A percentile compares a stretch with the other conserved stretches of the same genome.
These are phyloP conservation scores for Prunus davidiana DNA, from an alignment of 306 rosid genomes.

Conservation along the genomic window DNA sequence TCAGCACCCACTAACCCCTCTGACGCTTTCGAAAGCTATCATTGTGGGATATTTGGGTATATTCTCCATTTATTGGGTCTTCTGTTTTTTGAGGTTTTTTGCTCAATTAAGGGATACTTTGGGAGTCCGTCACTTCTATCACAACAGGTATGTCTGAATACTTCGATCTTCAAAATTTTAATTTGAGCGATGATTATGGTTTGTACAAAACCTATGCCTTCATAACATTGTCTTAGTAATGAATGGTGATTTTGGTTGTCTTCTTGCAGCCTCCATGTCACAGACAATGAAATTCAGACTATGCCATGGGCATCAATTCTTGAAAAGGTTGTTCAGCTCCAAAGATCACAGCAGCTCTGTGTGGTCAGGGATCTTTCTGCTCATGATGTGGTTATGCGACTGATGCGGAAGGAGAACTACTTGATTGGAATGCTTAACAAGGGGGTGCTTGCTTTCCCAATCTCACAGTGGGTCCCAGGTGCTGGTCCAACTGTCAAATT, in stretches of 20 bases:
- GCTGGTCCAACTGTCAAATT: slow-evolving; percentile 69
- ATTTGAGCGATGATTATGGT: slow-evolving; percentile 5
- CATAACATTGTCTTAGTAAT: neutral
- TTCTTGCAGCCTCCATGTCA: slow-evolving; percentile 73
- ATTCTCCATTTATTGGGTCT: slow-evolving; percentile 81
- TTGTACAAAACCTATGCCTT: neutral
- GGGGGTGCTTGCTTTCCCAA: slow-evolving; percentile 89
- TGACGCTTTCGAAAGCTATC: slow-evolving; percentile 65
- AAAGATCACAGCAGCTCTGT: slow-evolving; percentile 67
- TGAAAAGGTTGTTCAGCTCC: slow-evolving; percentile 77
- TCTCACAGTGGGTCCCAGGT: slow-evolving; percentile 89
- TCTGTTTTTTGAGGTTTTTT: slow-evolving; percentile 91
- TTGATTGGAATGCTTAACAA: slow-evolving; percentile 93
- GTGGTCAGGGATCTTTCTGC: slow-evolving; percentile 87
- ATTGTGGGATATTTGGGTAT: slow-evolving; percentile 86
- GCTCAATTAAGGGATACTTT: slow-evolving; percentile 71
- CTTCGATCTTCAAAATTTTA: neutral
- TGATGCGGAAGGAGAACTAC: slow-evolving; percentile 98
- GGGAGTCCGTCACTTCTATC: slow-evolving; percentile 75
- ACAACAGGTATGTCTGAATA: slow-evolving; percentile 49
- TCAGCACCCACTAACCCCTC: slow-evolving; percentile 75
- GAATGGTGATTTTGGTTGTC: slow-evolving; percentile 7
- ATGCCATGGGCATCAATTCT: slow-evolving; percentile 91
- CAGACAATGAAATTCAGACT: slow-evolving; percentile 86
- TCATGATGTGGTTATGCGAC: slow-evolving; percentile 86